Percentiles rank a stretch among this genome's conserved stretches.
phyloP scores from a whole-genome alignment of 1,284 basidiomycete species.

The Fomitopsis pinicola region DNA sequence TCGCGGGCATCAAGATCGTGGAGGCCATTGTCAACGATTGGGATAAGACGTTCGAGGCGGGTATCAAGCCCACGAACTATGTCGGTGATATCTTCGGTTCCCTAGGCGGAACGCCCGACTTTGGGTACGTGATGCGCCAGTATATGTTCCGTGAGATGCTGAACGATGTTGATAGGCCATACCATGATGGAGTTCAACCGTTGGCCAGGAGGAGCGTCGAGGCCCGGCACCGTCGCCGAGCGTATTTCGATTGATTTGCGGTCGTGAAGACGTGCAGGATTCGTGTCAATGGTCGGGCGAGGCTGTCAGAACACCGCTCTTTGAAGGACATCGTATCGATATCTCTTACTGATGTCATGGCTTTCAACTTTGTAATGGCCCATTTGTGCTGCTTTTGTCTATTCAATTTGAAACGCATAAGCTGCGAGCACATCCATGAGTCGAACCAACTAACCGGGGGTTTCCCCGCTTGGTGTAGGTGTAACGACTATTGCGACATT shows the following conservation, averaged over 20 bases:
- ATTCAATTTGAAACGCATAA: too few relatives aligned
- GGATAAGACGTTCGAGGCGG: constrained; percentile 21
- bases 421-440: too few relatives aligned
- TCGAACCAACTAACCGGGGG: too few relatives aligned
- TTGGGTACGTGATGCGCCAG: neutral
- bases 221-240: neutral
- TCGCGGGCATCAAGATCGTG: constrained; percentile 28
- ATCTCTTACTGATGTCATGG: too few relatives aligned
- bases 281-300: neutral
- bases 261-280: neutral
- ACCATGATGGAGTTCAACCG: neutral
- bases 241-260: neutral
- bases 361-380: too few relatives aligned
- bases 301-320: too few relatives aligned
- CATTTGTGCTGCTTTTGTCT: too few relatives aligned
- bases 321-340: neutral
- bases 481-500: constrained; percentile 55
- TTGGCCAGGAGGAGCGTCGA: neutral
- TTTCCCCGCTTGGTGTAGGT: constrained; percentile 9
- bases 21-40: constrained; percentile 26
- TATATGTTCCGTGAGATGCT: neutral
- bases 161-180: neutral
- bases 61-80: constrained; percentile 27
- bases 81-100: constrained; percentile 24
- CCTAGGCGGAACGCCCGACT: neutral